Percentiles rank a stretch among this genome's conserved stretches.
These are phyloP conservation scores for Fagus sylvatica DNA, from an alignment of 306 rosid species.

Conservation along the genomic window DNA sequence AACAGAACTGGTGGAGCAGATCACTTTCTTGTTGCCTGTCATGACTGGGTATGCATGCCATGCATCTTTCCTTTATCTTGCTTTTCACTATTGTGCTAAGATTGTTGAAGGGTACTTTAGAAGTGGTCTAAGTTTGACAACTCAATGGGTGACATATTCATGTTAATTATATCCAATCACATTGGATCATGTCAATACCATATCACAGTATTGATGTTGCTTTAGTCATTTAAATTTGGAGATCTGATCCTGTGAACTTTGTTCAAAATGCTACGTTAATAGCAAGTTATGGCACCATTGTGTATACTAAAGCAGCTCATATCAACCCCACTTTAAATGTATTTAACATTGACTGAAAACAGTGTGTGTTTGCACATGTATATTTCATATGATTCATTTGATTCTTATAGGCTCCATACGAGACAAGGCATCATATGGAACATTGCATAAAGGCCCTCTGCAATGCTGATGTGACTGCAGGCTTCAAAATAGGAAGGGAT, in stretches of 20 bases:
- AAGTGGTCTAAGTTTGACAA: slow-evolving; percentile 16
- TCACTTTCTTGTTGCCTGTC: slow-evolving; percentile 98
- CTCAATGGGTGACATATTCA: slow-evolving; percentile 15
- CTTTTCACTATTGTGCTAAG: slow-evolving; percentile 9
- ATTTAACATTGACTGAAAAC: too few species aligned
- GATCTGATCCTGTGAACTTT: slow-evolving; percentile 15
- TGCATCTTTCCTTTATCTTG: slow-evolving; percentile 12
- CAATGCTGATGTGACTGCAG: slow-evolving; percentile 84
- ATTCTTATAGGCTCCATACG: slow-evolving; percentile 80
- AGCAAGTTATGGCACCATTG: slow-evolving; percentile 15
- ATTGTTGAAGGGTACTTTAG: slow-evolving; percentile 6
- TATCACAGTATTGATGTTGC: not conserved
- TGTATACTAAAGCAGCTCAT: slow-evolving; percentile 16
- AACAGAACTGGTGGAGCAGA: slow-evolving; percentile 91
- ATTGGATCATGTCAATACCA: not conserved
- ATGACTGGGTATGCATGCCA: slow-evolving; percentile 75
- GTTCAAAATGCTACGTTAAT: slow-evolving; percentile 1
- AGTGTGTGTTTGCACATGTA: slow-evolving; percentile 1
- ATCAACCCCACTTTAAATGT: not conserved
- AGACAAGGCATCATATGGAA: slow-evolving; percentile 98
- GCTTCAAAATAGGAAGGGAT: slow-evolving; percentile 86
- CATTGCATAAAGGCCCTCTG: slow-evolving; percentile 90
- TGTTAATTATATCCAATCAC: not conserved
- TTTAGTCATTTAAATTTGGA: slow-evolving; percentile 5
- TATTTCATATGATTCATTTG: slow-evolving; percentile 8